These are phyloP conservation scores for Cercospora berteroae DNA, from an alignment of 2,329 filamentous ascomycete species.

Conservation along the genomic window DNA sequence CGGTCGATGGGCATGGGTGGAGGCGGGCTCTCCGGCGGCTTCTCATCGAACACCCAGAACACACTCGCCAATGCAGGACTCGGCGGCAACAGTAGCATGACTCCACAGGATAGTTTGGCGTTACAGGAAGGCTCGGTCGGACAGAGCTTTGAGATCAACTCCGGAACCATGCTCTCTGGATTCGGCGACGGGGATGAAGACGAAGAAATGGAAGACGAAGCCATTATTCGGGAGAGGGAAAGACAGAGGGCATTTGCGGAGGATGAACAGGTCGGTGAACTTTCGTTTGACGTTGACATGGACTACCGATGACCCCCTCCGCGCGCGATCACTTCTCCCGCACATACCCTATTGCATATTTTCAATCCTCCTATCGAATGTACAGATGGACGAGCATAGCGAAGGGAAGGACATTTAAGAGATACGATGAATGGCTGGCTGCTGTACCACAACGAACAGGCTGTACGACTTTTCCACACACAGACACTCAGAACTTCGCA, in stretches of 20 bases:
- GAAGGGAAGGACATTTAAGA: conserved; percentile 15
- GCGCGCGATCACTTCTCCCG: conserved; percentile 5
- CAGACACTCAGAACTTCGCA: conserved; percentile 5
- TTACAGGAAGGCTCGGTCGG: conserved; percentile 37
- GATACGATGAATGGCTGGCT: conserved; percentile 4
- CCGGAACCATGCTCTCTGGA: conserved; percentile 60
- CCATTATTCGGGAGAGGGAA: conserved; percentile 23
- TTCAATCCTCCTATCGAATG: conserved; percentile 11
- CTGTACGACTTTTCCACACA: conserved; percentile 9
- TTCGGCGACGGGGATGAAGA: conserved; percentile 97
- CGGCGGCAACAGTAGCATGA: conserved; percentile 52
- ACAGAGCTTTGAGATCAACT: conserved; percentile 37
- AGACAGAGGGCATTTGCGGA: conserved; percentile 42
- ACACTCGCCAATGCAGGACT: conserved; percentile 79
- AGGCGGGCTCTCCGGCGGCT: conserved; percentile 49
- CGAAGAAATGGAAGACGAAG: conserved; percentile 74
- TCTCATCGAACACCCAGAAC: conserved; percentile 45
- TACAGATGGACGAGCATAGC: conserved; percentile 16
- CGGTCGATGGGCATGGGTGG: conserved; percentile 45
- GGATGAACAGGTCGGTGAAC: conserved; percentile 66
- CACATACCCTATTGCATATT: conserved; percentile 13
- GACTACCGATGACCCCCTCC: conserved; percentile 51
- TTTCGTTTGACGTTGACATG: conserved; percentile 62
- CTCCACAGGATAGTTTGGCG: conserved; percentile 36
- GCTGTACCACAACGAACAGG: conserved; percentile 14